Base-by-base conservation (phyloP, 345 rosid species). In the Gossypium herbaceum region DNA sequence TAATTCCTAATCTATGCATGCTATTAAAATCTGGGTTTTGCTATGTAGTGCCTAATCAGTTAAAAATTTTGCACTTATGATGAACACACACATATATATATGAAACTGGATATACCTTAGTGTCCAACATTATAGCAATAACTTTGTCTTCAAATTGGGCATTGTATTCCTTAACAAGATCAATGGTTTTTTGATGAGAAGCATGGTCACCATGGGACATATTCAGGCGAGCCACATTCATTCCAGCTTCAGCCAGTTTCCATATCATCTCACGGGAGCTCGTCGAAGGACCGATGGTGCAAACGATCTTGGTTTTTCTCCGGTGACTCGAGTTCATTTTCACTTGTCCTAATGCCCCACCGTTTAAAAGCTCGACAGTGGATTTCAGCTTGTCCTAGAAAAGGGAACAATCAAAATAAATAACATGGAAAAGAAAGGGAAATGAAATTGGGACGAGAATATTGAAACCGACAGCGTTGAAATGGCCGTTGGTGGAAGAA, bases 161-260 rank as follows among this genome's bases (percentile, higher is more conserved):
- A 83, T 95, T 95, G 78, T 93, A 95, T 73, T 95, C 99, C 51
- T 86, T 93, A 62, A 95, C 98, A 4, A 95, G 79, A 84, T 95
- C 94, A 56, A 95, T 90, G 20, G 94, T 93, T 70, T 81, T 90
- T 90, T 88, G 85, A 75, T 93, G 99, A 24, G 99, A 93, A 63
- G 89, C 81, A 88, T 93, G 97, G 79, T 95, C 97, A 20, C 99
- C 99, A 81, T 95, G 98, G 0, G 98, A 95, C 98, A 92, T 93
- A 76, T 95, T 95, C 77, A 95, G 81, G 25, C 97, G 94, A 39
- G 99, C 98, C 78, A 95, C 98, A 58, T 95, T 91, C 98, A 93
- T 93, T 78, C 98, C 98, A 15, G 86, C 81, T 79, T 90, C 98
- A 0, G 97, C 97, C 58, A 95, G 88, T 76, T 91, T 95, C 99